Conservation (phyloP, 345 rosid species). For the Hypericum perforatum region DNA sequence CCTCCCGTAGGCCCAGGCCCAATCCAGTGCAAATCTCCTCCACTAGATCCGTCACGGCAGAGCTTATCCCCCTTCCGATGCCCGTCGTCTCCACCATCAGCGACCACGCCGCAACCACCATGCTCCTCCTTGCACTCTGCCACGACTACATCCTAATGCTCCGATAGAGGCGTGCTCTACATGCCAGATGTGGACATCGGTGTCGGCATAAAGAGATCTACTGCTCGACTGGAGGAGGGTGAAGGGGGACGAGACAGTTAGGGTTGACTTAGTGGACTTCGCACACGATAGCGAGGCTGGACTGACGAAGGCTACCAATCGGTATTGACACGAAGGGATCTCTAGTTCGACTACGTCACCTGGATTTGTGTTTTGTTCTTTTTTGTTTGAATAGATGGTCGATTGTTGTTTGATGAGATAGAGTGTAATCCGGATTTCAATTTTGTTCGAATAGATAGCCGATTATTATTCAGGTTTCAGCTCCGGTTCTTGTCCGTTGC, state of each 20-base stretch:
- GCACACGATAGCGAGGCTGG: not conserved
- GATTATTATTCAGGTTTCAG: no score
- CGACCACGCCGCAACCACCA: not conserved
- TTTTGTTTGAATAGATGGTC: no score
- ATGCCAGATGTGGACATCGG: constrained; percentile 1
- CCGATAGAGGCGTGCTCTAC: constrained; percentile 1
- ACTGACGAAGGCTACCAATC: not conserved
- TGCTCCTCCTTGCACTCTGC: not conserved
- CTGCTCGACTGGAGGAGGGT: not conserved
- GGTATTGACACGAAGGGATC: no score
- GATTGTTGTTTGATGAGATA: no score
- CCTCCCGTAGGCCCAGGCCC: not conserved
- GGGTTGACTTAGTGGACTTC: not conserved
- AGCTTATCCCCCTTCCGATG: not conserved
- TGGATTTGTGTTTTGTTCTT: no score
- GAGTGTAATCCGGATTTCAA: no score
- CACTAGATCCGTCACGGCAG: not conserved
- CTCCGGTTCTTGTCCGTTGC: no score
- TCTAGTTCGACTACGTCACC: no score
- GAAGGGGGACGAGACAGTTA: not conserved
- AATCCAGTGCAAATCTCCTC: not conserved
- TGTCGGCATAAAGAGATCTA: not conserved
- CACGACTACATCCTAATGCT: constrained; percentile 1
- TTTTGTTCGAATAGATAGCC: no score
- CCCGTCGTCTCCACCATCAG: not conserved